Evolutionary conservation across 1,284 basidiomycete species (phyloP).

Genomic region (Ganoderma meredithae): DNA sequence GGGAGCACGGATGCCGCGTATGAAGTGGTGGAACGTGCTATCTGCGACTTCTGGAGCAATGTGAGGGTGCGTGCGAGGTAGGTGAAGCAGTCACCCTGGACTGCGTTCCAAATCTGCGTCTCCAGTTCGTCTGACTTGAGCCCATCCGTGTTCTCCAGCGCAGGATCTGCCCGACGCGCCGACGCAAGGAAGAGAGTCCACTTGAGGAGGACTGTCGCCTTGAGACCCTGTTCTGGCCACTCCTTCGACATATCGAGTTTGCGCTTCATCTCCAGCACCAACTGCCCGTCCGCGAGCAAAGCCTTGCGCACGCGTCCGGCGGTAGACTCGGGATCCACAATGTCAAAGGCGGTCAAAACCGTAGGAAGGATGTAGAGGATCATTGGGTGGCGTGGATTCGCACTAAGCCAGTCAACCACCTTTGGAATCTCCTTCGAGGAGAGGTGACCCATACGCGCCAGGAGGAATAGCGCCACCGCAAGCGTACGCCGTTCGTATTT

Average conservation of each 20-base stretch:
- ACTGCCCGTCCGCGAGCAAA: conserved; percentile 53
- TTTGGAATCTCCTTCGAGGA: conserved; percentile 63
- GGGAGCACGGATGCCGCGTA: conserved; percentile 50
- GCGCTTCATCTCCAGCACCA: conserved; percentile 63
- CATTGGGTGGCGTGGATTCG: conserved; percentile 69
- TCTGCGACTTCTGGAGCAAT: conserved; percentile 56
- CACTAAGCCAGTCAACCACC: conserved; percentile 71
- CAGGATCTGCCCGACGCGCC: conserved; percentile 70
- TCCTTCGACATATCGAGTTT: conserved; percentile 57
- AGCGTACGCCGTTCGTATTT: conserved; percentile 76
- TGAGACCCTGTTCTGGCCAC: conserved; percentile 81
- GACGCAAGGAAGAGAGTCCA: conserved; percentile 90
- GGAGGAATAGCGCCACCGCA: conserved; percentile 64
- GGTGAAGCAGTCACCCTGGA: conserved; percentile 85
- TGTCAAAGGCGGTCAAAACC: conserved; percentile 73
- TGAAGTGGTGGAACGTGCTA: conserved; percentile 52
- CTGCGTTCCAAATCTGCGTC: conserved; percentile 80
- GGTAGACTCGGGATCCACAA: conserved; percentile 60
- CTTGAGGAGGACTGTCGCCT: conserved; percentile 80
- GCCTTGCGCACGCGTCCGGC: conserved; percentile 53
- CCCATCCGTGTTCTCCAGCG: conserved; percentile 68
- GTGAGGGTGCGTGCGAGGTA: conserved; percentile 70
- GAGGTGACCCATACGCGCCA: conserved; percentile 71
- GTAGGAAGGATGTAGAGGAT: conserved; percentile 77
- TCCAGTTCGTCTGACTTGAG: conserved; percentile 85